Conservation (phyloP, 208 protist genomes). For the Acanthamoeba castellanii region DNA sequence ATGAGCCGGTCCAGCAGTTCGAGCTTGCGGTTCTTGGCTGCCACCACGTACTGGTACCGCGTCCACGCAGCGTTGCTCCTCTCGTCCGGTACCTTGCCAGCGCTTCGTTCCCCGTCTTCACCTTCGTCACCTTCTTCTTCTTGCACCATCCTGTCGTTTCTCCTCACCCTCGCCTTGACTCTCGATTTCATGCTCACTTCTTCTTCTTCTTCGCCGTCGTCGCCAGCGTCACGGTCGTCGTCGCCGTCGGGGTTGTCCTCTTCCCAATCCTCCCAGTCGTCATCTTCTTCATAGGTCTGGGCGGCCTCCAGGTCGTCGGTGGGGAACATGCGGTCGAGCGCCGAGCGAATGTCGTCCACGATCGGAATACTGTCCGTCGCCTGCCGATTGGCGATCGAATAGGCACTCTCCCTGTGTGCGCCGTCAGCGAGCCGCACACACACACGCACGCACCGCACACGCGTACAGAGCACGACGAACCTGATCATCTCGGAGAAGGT, state of each 20-base stretch:
- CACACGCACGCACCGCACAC: background rate
- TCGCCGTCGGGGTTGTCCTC: background rate
- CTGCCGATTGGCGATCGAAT: conserved; percentile 23
- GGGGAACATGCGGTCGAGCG: background rate
- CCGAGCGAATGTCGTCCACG: conserved; percentile 24
- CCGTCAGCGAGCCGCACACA: background rate
- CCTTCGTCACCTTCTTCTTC: too few relatives aligned
- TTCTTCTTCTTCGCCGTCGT: background rate
- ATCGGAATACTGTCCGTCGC: conserved; percentile 53
- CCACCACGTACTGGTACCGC: background rate
- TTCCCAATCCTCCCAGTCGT: conserved; percentile 5
- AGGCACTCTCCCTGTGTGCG: conserved; percentile 29
- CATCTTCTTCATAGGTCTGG: background rate
- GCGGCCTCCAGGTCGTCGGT: background rate
- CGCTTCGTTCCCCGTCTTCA: too few relatives aligned
- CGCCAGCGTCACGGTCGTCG: background rate
- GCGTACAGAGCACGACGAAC: background rate
- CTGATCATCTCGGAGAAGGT: background rate
- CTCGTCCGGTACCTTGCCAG: too few relatives aligned
- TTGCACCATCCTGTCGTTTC: background rate
- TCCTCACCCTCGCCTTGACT: background rate
- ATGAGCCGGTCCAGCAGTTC: background rate
- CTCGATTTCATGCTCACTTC: background rate
- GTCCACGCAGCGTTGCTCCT: background rate
- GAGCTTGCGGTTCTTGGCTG: conserved; percentile 11